Conservation (phyloP, 805 yeast genomes). For the Danielozyma ontarioensis region DNA sequence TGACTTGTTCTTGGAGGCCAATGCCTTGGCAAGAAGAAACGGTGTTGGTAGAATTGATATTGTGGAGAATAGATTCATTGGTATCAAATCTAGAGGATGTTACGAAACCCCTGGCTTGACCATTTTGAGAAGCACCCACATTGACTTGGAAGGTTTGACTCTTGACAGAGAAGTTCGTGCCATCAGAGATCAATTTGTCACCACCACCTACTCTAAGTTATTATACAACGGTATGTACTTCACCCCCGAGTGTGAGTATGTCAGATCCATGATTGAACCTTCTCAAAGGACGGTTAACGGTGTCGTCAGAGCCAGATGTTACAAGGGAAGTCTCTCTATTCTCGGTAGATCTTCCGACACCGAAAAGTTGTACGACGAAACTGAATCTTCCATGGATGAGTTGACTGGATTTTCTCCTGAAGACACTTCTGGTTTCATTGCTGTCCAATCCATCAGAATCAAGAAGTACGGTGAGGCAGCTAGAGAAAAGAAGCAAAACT, state of each 20-base stretch:
- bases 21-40: slow-evolving; percentile 94
- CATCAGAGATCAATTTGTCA: slow-evolving; percentile 92
- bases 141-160: slow-evolving; percentile 95
- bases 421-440: slow-evolving; percentile 95
- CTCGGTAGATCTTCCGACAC: slow-evolving; percentile 94
- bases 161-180: slow-evolving; percentile 97
- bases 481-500: slow-evolving; percentile 64
- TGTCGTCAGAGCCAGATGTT: slow-evolving; percentile 86
- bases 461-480: slow-evolving; percentile 97
- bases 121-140: slow-evolving; percentile 85
- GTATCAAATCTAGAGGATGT: slow-evolving; percentile 98
- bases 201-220: slow-evolving; percentile 83
- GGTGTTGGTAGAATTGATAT: slow-evolving; percentile 99
- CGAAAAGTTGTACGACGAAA: slow-evolving; percentile 95
- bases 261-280: slow-evolving; percentile 89
- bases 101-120: slow-evolving; percentile 99
- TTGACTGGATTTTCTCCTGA: slow-evolving; percentile 96
- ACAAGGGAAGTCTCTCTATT: slow-evolving; percentile 82
- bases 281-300: slow-evolving; percentile 96
- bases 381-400: slow-evolving; percentile 99
- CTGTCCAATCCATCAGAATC: slow-evolving; percentile 96
- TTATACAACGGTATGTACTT: slow-evolving; percentile 97
- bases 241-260: slow-evolving; percentile 97
- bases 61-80: slow-evolving; percentile 98
- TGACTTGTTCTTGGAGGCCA: slow-evolving; percentile 87